Base-by-base conservation (phyloP, 495 filamentous ascomycete species). In the Chlorociboria aeruginascens region DNA sequence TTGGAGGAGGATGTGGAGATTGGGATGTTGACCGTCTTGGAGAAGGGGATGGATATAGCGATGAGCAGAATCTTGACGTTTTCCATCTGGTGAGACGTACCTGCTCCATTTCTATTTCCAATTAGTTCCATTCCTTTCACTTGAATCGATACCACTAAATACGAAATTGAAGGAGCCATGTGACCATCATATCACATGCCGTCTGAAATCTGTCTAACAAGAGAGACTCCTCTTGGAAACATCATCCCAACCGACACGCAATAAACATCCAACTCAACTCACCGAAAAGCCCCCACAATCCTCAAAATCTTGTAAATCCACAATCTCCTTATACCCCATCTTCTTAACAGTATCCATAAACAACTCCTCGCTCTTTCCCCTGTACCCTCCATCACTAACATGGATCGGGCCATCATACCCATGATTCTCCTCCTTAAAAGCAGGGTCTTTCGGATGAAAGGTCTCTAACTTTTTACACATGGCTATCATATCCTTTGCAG, bases 1-100 rank as follows among this genome's bases (percentile, higher is more conserved):
- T 48, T 78, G 65, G 11, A 69, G 61, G 11, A 77, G 60, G 12
- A 78, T 66, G 48, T 76, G 73, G 0, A 79, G 63, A 39, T 73
- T 73, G 3, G 65, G 63, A 41, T 72, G 66, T 42, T 66, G 59
- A 12, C 66, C 65, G 46, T 68, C 66, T 38, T 62, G 57, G 9
- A 75, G 58, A n/a, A 55, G 61, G 1, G 71, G 70, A 37, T 70
- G 67, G 12, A 75, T 32, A 45, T 69, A 73, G 10, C 56, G 46
- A 41, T 69, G 63, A 8, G 70, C 69, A 2, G 66, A 56, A 45
- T 73, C 68, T 25, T 69, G 69, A 35, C 70, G 62, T 25, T 61
- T 65, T 7, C 72, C 72, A n/a, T 72, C 67, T 7, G 61, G 69
- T 8, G 43, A 29, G 3, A 63, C 50, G 37, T 61, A 63, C 16